phyloP scores from a whole-genome alignment of 352 stramenopile genomes.

The Globisporangium barbulae region DNA sequence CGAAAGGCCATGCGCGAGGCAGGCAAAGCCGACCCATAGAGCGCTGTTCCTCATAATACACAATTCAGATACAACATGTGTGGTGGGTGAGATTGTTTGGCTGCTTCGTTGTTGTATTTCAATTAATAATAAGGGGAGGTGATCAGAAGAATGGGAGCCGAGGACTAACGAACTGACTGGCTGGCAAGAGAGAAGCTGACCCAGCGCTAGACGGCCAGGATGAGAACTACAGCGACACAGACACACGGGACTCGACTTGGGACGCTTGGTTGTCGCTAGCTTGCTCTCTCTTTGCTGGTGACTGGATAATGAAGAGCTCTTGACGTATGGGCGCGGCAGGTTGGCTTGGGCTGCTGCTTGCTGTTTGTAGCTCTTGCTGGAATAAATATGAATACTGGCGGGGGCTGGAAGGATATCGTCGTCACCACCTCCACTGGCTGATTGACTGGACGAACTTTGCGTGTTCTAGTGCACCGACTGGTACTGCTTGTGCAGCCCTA shows the following conservation, averaged over 20 bases:
- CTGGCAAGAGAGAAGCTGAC: not conserved
- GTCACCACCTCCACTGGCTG: not conserved
- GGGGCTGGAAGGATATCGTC: not conserved
- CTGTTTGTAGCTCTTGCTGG: not conserved
- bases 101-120: not conserved
- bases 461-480: constrained; percentile 63
- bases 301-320: not conserved
- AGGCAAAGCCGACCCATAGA: not conserved
- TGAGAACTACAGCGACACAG: not conserved
- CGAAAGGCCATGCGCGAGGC: constrained; percentile 62
- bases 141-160: not conserved
- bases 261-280: not conserved
- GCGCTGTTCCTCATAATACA: not conserved
- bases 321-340: not conserved
- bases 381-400: constrained; percentile 17
- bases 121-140: constrained; percentile 2
- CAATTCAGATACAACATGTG: not conserved
- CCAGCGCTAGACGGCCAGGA: not conserved
- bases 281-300: not conserved
- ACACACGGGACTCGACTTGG: not conserved
- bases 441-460: not conserved
- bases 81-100: not conserved
- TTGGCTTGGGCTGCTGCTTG: not conserved
- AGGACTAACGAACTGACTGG: not conserved
- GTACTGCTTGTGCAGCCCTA: constrained; percentile 69